Base-by-base conservation (phyloP, 176 grass and related monocot species). In the Tillandsia leiboldiana region DNA sequence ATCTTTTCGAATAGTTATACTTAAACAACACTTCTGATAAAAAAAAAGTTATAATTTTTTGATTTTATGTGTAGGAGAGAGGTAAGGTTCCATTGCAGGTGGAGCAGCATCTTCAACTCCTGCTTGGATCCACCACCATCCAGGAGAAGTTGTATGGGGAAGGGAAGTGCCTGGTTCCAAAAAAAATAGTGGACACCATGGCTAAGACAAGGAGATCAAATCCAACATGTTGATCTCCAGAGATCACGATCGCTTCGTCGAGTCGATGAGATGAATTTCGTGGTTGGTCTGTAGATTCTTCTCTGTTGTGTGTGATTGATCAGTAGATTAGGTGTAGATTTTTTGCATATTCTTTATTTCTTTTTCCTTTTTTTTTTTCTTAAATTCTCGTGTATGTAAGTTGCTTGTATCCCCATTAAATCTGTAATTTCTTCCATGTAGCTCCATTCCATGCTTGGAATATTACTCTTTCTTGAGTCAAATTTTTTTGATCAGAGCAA, bases 161-260 rank as follows among this genome's bases (percentile, higher is more conserved):
- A 71, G 88, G 77, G 66, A 84, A 23, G 77, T 88, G 91, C 71
- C 53, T 88, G 74, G 83, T 88, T 70, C 82, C 88, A 47, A 86
- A 33, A 42, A 78, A 33, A 12, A 53, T 88, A 27, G 77, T 76
- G 10, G 75, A 71, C 24, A 67, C 70, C 70, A 53, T 91, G 52
- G 70, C 71, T 51, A 73, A 70, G 42, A 88, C 69, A 14, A 33
- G 2, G 80, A 22, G 72, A 57, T 90, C 73, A 72, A 62, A 74
- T 77, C 87, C 13, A 82, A 84, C 71, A 22, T 65, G 5, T 22
- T 64, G 68, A 52, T 95, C 10, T 81, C 4, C 58, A 80, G 72
- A 63, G 91, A 90, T 75, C 78, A 90, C 11, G 29, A 48, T 66
- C 51, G 69, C 11, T 90, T 95, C 77, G 1, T 75, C 42, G 75